Conservation (phyloP, 768 basidiomycete species). For the Bullera alba region DNA sequence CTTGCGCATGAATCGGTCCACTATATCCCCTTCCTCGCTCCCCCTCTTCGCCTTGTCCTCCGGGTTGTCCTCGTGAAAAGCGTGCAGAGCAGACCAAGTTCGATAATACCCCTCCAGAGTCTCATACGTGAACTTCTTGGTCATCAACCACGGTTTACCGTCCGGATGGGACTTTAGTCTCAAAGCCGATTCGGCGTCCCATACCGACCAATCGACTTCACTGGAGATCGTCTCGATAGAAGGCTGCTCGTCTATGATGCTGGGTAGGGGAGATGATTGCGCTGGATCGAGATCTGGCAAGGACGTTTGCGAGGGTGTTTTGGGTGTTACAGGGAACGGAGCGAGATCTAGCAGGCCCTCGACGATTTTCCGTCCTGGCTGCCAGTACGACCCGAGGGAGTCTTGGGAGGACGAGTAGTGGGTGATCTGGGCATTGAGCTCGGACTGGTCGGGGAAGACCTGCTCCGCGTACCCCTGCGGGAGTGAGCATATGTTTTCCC, state of each 20-base stretch:
- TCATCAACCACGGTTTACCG: constrained; percentile 55
- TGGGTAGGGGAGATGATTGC: background rate
- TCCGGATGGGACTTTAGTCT: constrained; percentile 44
- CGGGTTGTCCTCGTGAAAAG: constrained; percentile 60
- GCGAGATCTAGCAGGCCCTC: constrained; percentile 64
- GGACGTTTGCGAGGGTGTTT: background rate
- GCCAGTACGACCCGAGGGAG: constrained; percentile 67
- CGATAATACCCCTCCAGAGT: constrained; percentile 62
- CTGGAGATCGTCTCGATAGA: background rate
- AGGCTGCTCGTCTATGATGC: background rate
- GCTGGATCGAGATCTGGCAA: constrained; percentile 1
- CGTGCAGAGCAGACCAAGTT: constrained; percentile 65
- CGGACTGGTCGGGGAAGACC: constrained; percentile 58
- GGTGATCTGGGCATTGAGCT: constrained; percentile 55
- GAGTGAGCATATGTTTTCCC: background rate
- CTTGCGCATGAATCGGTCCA: constrained; percentile 56
- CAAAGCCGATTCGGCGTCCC: constrained; percentile 25
- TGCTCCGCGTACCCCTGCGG: constrained; percentile 59
- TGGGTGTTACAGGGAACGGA: constrained; percentile 43
- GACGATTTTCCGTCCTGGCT: constrained; percentile 70
- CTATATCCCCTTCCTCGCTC: constrained; percentile 57
- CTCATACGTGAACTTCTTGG: constrained; percentile 58
- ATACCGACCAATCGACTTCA: constrained; percentile 4
- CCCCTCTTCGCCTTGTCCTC: constrained; percentile 50
- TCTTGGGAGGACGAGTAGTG: constrained; percentile 6